Evolutionary conservation across 2,329 filamentous ascomycete species (phyloP).

Genomic region (Aulographum hederae): DNA sequence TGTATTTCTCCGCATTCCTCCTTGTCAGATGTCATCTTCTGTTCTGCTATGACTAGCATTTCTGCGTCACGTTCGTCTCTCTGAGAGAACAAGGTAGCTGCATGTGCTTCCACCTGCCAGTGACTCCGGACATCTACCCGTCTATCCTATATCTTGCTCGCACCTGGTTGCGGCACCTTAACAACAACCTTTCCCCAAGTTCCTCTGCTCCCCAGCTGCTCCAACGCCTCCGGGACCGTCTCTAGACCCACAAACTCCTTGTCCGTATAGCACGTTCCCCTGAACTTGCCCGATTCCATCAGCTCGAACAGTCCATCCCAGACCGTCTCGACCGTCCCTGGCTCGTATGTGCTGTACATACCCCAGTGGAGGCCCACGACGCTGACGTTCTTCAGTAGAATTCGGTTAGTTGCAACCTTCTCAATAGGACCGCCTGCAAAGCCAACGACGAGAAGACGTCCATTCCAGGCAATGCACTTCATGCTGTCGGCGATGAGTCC

Average conservation of each 20-base stretch:
- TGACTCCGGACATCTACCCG: too few relatives aligned
- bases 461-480: slow-evolving; percentile 91
- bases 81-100: too few relatives aligned
- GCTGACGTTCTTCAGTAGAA: slow-evolving; percentile 82
- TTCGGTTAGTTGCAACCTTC: slow-evolving; percentile 82
- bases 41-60: too few relatives aligned
- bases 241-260: slow-evolving; percentile 70
- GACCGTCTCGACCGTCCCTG: slow-evolving; percentile 48
- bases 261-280: slow-evolving; percentile 66
- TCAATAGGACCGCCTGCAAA: slow-evolving; percentile 80
- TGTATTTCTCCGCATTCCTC: too few relatives aligned
- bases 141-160: slow-evolving; percentile 22
- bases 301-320: slow-evolving; percentile 72
- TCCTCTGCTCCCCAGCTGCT: slow-evolving; percentile 58
- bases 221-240: slow-evolving; percentile 55
- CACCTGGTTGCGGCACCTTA: slow-evolving; percentile 52
- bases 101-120: too few relatives aligned
- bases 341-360: slow-evolving; percentile 57
- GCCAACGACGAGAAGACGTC: slow-evolving; percentile 68
- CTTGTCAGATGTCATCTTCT: too few relatives aligned
- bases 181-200: slow-evolving; percentile 97
- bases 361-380: slow-evolving; percentile 89
- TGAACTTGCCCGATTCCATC: slow-evolving; percentile 61
- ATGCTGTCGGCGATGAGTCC: slow-evolving; percentile 74
- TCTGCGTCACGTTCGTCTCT: too few relatives aligned